A percentile compares a stretch with the other conserved stretches of the same genome.
phyloP scores from a whole-genome alignment of 768 basidiomycete species.

The Termitomyces sp. region DNA sequence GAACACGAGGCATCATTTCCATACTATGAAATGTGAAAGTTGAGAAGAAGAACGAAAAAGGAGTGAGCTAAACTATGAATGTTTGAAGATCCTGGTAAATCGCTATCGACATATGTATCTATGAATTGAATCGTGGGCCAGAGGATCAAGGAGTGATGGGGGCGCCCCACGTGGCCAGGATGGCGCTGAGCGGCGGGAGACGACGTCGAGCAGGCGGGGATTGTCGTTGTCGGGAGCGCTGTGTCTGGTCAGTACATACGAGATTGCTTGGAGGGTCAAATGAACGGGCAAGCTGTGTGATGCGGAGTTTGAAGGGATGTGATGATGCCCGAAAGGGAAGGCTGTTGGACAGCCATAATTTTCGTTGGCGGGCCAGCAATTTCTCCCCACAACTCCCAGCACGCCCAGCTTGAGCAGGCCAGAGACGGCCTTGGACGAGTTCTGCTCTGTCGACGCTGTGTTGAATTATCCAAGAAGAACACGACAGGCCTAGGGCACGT shows the following conservation, averaged over 20 bases:
- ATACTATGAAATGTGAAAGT: slow-evolving; percentile 1
- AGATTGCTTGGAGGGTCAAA: neutral
- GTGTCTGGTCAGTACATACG: neutral
- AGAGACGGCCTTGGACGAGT: neutral
- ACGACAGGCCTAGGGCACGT: slow-evolving; percentile 53
- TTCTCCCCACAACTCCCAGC: slow-evolving; percentile 4
- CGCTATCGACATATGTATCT: slow-evolving; percentile 16
- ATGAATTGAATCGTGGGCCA: neutral
- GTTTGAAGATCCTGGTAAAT: slow-evolving; percentile 15
- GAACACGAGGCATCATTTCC: slow-evolving; percentile 14
- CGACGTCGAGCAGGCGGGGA: neutral
- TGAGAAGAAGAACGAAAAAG: neutral
- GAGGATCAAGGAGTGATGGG: slow-evolving; percentile 11
- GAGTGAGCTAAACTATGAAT: slow-evolving; percentile 6
- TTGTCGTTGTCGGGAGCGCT: no score
- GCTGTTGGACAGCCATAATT: slow-evolving; percentile 18
- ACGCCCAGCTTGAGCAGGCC: neutral
- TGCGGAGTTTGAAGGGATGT: slow-evolving; percentile 29
- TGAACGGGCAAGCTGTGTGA: neutral
- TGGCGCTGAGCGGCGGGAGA: neutral
- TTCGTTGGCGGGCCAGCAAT: slow-evolving; percentile 11
- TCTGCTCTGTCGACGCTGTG: slow-evolving; percentile 9
- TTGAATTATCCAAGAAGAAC: slow-evolving; percentile 42
- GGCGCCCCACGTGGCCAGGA: slow-evolving; percentile 8
- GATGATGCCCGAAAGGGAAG: slow-evolving; percentile 21